phyloP scores from a whole-genome alignment of 176 grass and related monocot species.

The Puccinellia tenuiflora region DNA sequence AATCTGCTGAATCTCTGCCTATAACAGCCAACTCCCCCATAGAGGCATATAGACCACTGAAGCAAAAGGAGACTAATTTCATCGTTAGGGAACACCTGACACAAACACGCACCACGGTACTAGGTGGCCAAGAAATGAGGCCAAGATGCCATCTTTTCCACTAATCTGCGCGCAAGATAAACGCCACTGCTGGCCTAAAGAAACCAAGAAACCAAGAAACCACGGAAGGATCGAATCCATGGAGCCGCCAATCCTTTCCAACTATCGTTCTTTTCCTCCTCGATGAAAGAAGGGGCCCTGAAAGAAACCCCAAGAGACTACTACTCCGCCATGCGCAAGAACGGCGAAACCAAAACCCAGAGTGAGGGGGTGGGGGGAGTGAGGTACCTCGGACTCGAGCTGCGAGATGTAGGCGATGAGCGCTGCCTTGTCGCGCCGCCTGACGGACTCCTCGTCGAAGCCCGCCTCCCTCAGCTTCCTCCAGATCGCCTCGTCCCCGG shows the following conservation, averaged over 20 bases:
- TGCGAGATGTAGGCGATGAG: constrained; percentile 66
- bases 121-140: neutral
- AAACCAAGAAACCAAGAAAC: constrained; percentile 17
- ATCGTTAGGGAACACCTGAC: neutral
- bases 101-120: neutral
- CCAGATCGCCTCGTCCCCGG: constrained; percentile 80
- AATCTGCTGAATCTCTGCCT: neutral
- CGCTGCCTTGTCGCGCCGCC: constrained; percentile 63
- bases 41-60: neutral
- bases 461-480: constrained; percentile 66
- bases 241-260: neutral
- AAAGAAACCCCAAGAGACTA: neutral
- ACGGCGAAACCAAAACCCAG: neutral
- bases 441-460: constrained; percentile 80
- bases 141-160: neutral
- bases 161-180: neutral
- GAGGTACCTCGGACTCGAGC: constrained; percentile 70
- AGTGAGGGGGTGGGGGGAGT: no score
- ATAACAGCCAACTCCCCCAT: neutral
- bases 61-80: neutral
- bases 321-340: neutral
- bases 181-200: neutral
- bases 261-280: neutral
- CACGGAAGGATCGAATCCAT: neutral
- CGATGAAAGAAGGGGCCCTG: no score